Evolutionary conservation across 768 basidiomycete genomes (phyloP), one percentile per base, ranked within the genome.

Genomic region (Mycena vulgaris): DNA sequence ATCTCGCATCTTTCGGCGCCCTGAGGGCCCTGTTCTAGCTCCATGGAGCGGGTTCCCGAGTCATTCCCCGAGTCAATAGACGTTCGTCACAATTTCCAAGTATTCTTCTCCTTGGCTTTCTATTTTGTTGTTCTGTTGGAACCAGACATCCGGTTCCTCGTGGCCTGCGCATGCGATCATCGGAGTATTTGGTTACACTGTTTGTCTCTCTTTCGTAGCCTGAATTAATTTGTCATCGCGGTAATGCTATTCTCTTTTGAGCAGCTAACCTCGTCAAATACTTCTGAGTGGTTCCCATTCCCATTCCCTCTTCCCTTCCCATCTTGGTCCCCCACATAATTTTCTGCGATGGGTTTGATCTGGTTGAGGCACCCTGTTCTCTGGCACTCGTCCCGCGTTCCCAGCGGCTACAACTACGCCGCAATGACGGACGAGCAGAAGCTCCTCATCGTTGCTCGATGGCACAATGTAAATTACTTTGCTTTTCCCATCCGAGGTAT

Each of bases 311-410:
- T 1, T 9, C 27, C 47, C 28, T 55, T 47, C 48, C 35, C 27
- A n/a, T n/a, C n/a, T n/a, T n/a, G n/a, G n/a, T n/a, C 51, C 39
- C 14, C 39, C 37, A 30, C 47, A 39, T 23, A 52, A 52, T 14
- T n/a, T 25, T 23, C 30, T 21, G 45, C 31, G 30, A 79, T 79
- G 80, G 76, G 74, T 28, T 61, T 75, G 19, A 68, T 78, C n/a
- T 79, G 78, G 76, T 65, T 81, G 31, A 62, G 61, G 25, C 45
- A 68, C 13, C 80, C 80, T 31, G 71, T 80, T 42, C 63, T 78
- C 28, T 80, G 78, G 78, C 77, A 79, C 63, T 78, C 76, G 2
- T 76, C 75, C 14, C 75, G 77, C 35, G 69, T 73, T 13, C 69
- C 76, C 13, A 66, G 70, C 39, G 74, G 72, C 2, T 75, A 74